Conservation (phyloP, 345 rosid species). For the Psidium guajava region DNA sequence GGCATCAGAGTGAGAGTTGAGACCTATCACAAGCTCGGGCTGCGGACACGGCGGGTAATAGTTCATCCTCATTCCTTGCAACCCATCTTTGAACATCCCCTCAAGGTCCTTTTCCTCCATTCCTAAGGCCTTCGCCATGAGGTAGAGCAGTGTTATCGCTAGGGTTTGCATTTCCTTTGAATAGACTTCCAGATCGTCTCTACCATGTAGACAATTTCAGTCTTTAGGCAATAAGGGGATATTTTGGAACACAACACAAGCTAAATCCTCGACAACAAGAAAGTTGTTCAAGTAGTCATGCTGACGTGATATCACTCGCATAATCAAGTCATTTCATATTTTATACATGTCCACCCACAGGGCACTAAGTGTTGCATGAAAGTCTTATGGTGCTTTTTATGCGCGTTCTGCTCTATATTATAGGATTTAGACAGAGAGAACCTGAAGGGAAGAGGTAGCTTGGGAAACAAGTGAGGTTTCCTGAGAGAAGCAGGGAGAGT, state of each 20-base stretch:
- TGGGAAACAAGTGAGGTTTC: constrained; percentile 1
- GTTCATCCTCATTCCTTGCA: constrained; percentile 26
- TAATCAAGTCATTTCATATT: neutral
- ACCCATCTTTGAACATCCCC: constrained; percentile 12
- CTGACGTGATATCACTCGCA: neutral
- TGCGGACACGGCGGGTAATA: constrained; percentile 11
- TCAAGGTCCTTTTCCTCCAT: constrained; percentile 40
- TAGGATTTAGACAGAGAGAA: neutral
- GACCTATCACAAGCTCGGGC: constrained; percentile 5
- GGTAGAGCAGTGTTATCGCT: constrained; percentile 20
- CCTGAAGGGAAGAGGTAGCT: constrained; percentile 3
- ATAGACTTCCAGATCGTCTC: constrained; percentile 43
- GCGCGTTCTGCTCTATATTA: neutral
- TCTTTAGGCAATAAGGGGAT: neutral
- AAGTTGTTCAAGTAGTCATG: neutral
- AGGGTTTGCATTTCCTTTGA: constrained; percentile 17
- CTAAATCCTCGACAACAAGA: neutral
- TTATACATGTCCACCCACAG: neutral
- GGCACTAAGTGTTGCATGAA: neutral
- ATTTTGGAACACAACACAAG: neutral
- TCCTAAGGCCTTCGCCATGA: constrained; percentile 29
- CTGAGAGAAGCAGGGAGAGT: constrained; percentile 1
- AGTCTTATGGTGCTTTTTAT: neutral
- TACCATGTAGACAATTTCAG: neutral
- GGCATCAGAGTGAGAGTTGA: constrained; percentile 2